Conservation (phyloP, 2,329 filamentous ascomycete species). For the Parafenestella ontariensis region DNA sequence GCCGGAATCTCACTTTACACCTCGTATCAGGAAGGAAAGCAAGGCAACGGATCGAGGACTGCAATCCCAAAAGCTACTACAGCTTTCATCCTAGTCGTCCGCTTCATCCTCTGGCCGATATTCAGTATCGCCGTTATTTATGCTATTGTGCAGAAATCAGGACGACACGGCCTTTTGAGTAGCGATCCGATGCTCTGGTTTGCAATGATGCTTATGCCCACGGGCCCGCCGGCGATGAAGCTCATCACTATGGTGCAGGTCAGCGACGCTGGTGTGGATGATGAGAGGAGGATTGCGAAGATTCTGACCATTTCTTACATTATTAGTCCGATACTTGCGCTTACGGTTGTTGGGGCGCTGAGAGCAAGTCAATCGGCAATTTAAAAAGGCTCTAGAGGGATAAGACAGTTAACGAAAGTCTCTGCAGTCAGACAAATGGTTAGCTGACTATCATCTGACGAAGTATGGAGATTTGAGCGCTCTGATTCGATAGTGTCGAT, state of each 20-base stretch:
- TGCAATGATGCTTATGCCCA: conserved; percentile 65
- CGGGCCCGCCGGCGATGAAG: conserved; percentile 62
- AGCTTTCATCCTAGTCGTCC: conserved; percentile 30
- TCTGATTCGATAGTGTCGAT: too few relatives aligned
- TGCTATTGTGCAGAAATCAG: conserved; percentile 58
- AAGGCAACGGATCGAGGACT: conserved; percentile 1
- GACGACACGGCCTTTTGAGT: conserved; percentile 53
- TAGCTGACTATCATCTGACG: too few relatives aligned
- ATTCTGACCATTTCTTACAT: conserved; percentile 52
- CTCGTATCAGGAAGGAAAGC: conserved; percentile 27
- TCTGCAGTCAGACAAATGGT: too few relatives aligned
- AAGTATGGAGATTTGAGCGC: too few relatives aligned
- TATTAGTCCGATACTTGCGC: conserved; percentile 37
- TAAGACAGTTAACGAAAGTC: too few relatives aligned
- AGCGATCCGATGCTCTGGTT: conserved; percentile 71
- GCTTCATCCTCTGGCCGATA: conserved; percentile 39
- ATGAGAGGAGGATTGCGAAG: conserved; percentile 61
- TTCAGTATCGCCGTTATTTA: conserved; percentile 61
- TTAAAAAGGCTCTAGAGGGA: background rate
- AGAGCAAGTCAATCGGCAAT: conserved; percentile 36
- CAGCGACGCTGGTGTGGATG: conserved; percentile 48
- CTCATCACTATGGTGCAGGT: conserved; percentile 61
- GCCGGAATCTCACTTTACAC: conserved; percentile 39
- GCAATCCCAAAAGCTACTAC: conserved; percentile 26
- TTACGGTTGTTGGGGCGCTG: conserved; percentile 43